phyloP scores from a whole-genome alignment of 2,329 filamentous ascomycete species.

The Pseudogymnoascus sp. region DNA sequence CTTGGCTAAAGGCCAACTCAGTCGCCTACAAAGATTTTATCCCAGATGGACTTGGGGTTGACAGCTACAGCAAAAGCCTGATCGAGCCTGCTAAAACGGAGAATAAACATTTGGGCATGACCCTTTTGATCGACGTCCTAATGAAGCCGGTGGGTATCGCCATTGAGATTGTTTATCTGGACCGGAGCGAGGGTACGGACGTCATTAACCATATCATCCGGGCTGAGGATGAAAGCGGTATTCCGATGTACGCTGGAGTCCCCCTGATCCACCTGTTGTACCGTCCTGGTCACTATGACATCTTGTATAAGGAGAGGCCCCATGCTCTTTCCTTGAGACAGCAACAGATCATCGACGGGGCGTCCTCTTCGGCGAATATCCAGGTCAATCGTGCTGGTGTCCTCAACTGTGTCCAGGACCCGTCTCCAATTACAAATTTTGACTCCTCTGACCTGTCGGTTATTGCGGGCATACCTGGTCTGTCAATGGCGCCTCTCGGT shows the following conservation, averaged over 20 bases:
- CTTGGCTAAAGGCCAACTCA: constrained; percentile 71
- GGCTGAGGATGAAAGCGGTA: constrained; percentile 34
- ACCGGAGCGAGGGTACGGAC: constrained; percentile 69
- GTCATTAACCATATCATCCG: constrained; percentile 52
- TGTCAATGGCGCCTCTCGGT: constrained; percentile 19
- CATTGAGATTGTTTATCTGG: constrained; percentile 85
- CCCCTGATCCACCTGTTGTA: constrained; percentile 52
- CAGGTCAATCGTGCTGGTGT: constrained; percentile 47
- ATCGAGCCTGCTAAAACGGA: constrained; percentile 73
- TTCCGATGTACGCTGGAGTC: constrained; percentile 29
- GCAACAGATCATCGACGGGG: constrained; percentile 14
- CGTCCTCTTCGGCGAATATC: constrained; percentile 31
- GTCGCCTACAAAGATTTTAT: constrained; percentile 67
- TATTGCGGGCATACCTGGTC: constrained; percentile 27
- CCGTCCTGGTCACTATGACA: constrained; percentile 84
- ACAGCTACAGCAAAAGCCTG: constrained; percentile 59
- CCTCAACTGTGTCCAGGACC: constrained; percentile 30
- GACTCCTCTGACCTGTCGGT: constrained; percentile 25
- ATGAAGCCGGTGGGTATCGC: constrained; percentile 71
- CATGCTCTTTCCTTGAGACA: constrained; percentile 20
- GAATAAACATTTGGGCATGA: constrained; percentile 84
- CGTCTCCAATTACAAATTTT: constrained; percentile 28
- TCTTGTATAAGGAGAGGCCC: constrained; percentile 62
- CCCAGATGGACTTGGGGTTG: constrained; percentile 44
- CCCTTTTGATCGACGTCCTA: constrained; percentile 67